Evolutionary conservation across 306 rosid species (phyloP).

Genomic region (Dalbergia cultrata): DNA sequence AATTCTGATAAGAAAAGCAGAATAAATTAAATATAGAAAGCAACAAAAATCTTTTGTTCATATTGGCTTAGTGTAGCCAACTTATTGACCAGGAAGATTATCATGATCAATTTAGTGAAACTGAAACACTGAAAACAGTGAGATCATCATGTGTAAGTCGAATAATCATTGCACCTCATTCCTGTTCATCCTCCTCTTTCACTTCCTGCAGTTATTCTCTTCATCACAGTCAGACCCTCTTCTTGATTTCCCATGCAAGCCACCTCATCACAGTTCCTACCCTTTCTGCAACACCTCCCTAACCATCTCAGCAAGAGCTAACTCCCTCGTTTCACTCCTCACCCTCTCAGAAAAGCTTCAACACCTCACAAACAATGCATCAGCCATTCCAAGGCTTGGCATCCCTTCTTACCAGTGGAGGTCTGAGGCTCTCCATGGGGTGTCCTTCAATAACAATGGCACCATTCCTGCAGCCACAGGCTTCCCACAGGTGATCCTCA

Average conservation of each 20-base stretch:
- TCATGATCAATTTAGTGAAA: no score
- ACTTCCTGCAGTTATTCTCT: background rate
- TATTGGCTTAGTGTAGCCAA: no score
- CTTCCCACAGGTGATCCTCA: constrained; percentile 82
- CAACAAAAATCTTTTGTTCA: no score
- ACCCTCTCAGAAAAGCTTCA: constrained; percentile 77
- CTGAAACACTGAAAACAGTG: no score
- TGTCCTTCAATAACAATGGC: constrained; percentile 68
- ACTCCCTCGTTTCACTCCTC: constrained; percentile 69
- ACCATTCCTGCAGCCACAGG: constrained; percentile 65
- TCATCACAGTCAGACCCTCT: background rate
- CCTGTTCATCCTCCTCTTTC: background rate
- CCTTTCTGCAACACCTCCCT: constrained; percentile 80
- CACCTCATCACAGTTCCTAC: constrained; percentile 51
- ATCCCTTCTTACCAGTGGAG: constrained; percentile 87
- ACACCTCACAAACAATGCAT: constrained; percentile 71
- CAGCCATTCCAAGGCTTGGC: constrained; percentile 71
- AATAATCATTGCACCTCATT: no score
- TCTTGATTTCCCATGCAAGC: constrained; percentile 63
- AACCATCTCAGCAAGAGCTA: constrained; percentile 59
- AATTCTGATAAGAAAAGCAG: no score
- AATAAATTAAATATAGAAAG: no score
- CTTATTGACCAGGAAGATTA: no score
- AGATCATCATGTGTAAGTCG: background rate
- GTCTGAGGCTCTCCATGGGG: constrained; percentile 90